Base-by-base conservation (phyloP, 2,329 filamentous ascomycete species). In the Pestalotiopsis sp. region DNA sequence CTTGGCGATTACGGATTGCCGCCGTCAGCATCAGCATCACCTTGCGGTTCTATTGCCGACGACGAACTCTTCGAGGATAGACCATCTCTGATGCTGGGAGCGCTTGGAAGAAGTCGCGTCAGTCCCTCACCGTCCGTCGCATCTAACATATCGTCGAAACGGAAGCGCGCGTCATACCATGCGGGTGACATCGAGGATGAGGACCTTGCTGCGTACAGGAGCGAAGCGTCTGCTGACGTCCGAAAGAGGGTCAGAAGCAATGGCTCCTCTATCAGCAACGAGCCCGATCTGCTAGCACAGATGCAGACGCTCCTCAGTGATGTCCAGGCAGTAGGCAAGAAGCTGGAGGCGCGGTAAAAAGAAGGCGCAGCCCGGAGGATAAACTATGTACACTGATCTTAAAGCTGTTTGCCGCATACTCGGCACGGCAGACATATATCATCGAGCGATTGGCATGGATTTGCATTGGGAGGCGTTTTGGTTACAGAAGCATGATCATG, bases 1-100 rank as follows among this genome's bases (percentile, higher is more conserved):
- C 70, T 81, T 2, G 80, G 83, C 23, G 75, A 78, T 68, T 82
- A 80, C 45, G 81, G 81, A 2, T 66, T 82, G 31, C 72, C 73
- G 13, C 70, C 73, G 25, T 65, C 67, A 45, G 49, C 71, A 12
- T 71, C 75, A 6, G 72, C 72, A 2, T 72, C 73, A 1, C 73
- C 66, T 36, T 67, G 72, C 45, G 75, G 74, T 25, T 73, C 71
- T 2, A 68, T 67, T 14, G 61, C 41, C 17, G 61, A 31, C 23
- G 63, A 69, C 25, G 64, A 20, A 56, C 58, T 67, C 60, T 59
- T 60, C 66, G 63, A 57, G 66, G 66, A 58, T n/a, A 45, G 72
- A 69, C 23, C 70, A 27, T 27, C 27, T 23, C 14, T 68, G 14
- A 52, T 65, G 17, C 20, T 66, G 13, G 68, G 69, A 41, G 67